Conservation (phyloP, 768 basidiomycete genomes). For the Russula sp. region DNA sequence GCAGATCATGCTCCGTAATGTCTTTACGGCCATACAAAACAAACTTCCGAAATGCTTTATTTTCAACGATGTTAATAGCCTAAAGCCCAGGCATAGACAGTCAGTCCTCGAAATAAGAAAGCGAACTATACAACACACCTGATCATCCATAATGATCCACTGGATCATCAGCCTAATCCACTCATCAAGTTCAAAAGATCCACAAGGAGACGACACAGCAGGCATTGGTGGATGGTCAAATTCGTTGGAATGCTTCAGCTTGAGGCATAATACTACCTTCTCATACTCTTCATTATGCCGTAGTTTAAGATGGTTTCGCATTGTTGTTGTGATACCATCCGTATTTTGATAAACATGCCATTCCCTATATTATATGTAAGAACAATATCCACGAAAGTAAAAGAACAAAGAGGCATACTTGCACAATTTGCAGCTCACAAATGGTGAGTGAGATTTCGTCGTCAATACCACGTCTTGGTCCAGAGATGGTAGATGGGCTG, state of each 20-base stretch:
- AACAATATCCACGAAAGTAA: background rate
- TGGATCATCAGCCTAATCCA: background rate
- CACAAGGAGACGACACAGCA: background rate
- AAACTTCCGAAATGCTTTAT: fast-evolving
- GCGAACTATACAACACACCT: background rate
- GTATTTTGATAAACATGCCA: background rate
- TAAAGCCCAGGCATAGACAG: background rate
- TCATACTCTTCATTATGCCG: background rate
- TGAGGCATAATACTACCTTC: background rate
- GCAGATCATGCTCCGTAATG: no score
- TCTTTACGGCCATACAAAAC: no score
- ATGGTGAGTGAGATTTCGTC: background rate
- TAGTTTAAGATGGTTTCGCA: background rate
- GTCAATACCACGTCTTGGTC: background rate
- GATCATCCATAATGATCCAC: background rate
- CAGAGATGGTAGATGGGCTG: background rate
- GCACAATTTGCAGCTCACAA: background rate
- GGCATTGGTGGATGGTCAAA: background rate
- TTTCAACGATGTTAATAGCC: background rate
- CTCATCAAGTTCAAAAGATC: background rate
- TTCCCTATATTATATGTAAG: background rate
- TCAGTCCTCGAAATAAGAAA: no score
- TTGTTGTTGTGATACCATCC: background rate
- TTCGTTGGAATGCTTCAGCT: background rate
- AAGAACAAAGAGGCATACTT: background rate